A percentile compares a stretch with the other conserved stretches of the same genome.
phyloP scores from a whole-genome alignment of 73 alveolate genomes.

The Tetrahymena elliotti region DNA sequence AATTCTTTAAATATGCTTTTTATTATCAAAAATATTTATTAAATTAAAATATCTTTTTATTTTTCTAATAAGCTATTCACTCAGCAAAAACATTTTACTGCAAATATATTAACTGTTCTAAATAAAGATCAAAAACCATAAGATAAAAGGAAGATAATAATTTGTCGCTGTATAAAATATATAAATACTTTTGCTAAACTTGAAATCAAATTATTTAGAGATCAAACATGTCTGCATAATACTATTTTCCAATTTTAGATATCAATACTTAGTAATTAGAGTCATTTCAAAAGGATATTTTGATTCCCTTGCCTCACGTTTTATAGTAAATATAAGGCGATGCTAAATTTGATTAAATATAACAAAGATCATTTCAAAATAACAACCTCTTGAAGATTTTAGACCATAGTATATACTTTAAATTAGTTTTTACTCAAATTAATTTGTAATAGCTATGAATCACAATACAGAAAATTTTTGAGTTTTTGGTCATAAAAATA shows the following conservation, averaged over 20 bases:
- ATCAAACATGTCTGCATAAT: not conserved
- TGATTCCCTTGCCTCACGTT: not conserved
- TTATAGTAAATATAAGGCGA: not conserved
- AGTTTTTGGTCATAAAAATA: too few species aligned
- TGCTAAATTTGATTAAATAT: not conserved
- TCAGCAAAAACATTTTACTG: not conserved
- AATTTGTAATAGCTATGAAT: not conserved
- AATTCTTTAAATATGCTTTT: not conserved
- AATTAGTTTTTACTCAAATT: too few species aligned
- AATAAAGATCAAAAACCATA: not conserved
- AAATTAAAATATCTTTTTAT: not conserved
- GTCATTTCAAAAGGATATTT: not conserved
- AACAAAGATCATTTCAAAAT: not conserved
- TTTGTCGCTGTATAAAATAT: too few species aligned
- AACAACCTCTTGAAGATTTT: not conserved
- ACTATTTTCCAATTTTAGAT: not conserved
- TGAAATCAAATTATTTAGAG: not conserved
- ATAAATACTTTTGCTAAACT: not conserved
- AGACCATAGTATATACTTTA: not conserved
- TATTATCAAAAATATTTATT: not conserved
- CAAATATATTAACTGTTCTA: not conserved
- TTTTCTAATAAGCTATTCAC: not conserved
- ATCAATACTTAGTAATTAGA: not conserved
- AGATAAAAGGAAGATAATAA: too few species aligned
- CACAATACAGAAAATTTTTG: too few species aligned